phyloP scores from a whole-genome alignment of 2,329 filamentous ascomycete genomes.

The Cordyceps farinosa region DNA sequence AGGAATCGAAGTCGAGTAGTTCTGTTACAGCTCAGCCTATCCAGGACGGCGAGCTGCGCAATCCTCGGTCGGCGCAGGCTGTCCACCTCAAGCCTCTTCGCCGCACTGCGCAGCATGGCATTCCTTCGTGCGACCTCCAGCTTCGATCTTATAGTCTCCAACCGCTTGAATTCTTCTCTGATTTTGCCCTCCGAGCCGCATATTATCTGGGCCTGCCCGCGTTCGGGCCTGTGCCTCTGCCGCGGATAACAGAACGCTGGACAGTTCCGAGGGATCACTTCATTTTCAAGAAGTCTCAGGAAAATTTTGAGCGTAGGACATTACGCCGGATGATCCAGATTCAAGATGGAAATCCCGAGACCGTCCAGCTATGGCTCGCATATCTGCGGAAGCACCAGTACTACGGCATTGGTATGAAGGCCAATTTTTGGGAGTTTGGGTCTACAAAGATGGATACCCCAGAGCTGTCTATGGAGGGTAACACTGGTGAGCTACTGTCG shows the following conservation, averaged over 20 bases:
- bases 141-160: slow-evolving; percentile 86
- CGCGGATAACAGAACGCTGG: slow-evolving; percentile 86
- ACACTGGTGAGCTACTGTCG: slow-evolving; percentile 37
- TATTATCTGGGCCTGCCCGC: slow-evolving; percentile 90
- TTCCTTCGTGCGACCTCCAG: slow-evolving; percentile 87
- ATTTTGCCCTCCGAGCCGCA: slow-evolving; percentile 90
- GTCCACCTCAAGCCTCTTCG: slow-evolving; percentile 82
- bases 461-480: not conserved
- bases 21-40: not conserved
- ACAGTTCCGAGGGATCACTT: slow-evolving; percentile 87
- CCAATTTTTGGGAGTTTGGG: slow-evolving; percentile 84
- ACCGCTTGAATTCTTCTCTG: slow-evolving; percentile 89
- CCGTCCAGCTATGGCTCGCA: slow-evolving; percentile 86
- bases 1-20: not conserved
- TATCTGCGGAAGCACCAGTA: slow-evolving; percentile 91
- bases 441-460: slow-evolving; percentile 19
- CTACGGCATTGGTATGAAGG: slow-evolving; percentile 98
- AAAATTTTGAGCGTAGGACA: slow-evolving; percentile 95
- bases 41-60: slow-evolving; percentile 39
- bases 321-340: slow-evolving; percentile 85
- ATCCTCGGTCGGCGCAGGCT: slow-evolving; percentile 78
- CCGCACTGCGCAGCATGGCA: slow-evolving; percentile 67
- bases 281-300: slow-evolving; percentile 94
- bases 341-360: slow-evolving; percentile 83
- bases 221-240: slow-evolving; percentile 79